Conservation (phyloP, 371 early-diverging fungal species). For the Apophysomyces sp. region DNA sequence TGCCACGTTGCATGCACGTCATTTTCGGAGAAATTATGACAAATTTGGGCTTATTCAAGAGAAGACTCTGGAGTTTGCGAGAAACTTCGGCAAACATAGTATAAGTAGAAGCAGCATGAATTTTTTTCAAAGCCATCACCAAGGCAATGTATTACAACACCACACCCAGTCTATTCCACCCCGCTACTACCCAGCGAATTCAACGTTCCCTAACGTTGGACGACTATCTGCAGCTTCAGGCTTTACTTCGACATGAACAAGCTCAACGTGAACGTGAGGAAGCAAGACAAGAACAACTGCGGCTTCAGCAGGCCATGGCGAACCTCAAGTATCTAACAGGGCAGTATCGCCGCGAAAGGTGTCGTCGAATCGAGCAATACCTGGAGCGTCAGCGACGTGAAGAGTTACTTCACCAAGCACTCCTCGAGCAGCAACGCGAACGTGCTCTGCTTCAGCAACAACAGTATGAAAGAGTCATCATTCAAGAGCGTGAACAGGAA, state of each 20-base stretch:
- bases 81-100: too few relatives aligned
- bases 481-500: conserved; percentile 5
- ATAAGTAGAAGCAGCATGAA: too few relatives aligned
- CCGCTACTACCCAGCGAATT: background rate
- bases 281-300: conserved; percentile 5
- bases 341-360: conserved; percentile 23
- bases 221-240: conserved; percentile 32
- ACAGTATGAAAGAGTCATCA: background rate
- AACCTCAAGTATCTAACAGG: conserved; percentile 12
- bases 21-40: too few relatives aligned
- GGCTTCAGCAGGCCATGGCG: conserved; percentile 15
- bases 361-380: conserved; percentile 3
- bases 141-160: background rate
- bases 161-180: background rate
- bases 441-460: background rate
- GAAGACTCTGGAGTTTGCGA: too few relatives aligned
- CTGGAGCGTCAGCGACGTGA: background rate
- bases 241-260: conserved; percentile 18
- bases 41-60: too few relatives aligned
- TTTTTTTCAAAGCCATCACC: too few relatives aligned
- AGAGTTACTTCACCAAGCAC: background rate
- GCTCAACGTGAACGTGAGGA: conserved; percentile 4
- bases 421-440: conserved; percentile 3
- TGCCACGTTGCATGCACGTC: too few relatives aligned
- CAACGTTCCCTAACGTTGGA: conserved; percentile 18